Evolutionary conservation across 1,139 yeast genomes (phyloP).

Genomic region (Debaryomyces fabryi): DNA sequence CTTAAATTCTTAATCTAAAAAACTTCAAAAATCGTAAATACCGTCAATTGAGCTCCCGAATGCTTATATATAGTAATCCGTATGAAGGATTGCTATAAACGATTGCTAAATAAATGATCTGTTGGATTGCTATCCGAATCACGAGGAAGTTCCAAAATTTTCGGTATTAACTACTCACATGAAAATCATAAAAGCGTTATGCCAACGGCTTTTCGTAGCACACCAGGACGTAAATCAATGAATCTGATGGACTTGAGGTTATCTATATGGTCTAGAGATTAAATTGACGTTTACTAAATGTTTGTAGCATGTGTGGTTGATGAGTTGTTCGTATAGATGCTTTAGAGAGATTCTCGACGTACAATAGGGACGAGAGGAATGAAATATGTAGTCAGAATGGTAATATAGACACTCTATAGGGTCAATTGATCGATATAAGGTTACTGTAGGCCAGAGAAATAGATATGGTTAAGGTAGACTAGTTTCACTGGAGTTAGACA

Average conservation of each 20-base stretch:
- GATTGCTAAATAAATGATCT: conserved; percentile 10
- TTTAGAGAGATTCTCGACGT: no score
- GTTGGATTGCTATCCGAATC: conserved; percentile 8
- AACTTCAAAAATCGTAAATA: background rate
- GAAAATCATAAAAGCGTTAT: background rate
- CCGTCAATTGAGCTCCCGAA: background rate
- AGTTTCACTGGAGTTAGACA: background rate
- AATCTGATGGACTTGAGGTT: background rate
- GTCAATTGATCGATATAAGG: background rate
- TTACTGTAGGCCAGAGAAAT: background rate
- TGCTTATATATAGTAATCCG: conserved; percentile 6
- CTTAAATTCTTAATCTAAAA: background rate
- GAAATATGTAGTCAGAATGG: background rate
- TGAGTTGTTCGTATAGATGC: background rate
- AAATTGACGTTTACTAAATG: background rate
- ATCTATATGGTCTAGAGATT: background rate
- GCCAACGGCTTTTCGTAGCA: background rate
- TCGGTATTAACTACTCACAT: conserved; percentile 4
- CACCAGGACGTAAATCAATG: background rate
- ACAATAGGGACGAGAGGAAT: background rate
- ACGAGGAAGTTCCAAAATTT: conserved; percentile 4
- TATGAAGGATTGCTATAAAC: conserved; percentile 6
- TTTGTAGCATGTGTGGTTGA: background rate
- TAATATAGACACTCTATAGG: background rate
- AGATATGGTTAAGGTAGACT: background rate